Evolutionary conservation across 306 rosid species (phyloP), one percentile per base, ranked within the genome.

Genomic region (Mimosa bimucronata): DNA sequence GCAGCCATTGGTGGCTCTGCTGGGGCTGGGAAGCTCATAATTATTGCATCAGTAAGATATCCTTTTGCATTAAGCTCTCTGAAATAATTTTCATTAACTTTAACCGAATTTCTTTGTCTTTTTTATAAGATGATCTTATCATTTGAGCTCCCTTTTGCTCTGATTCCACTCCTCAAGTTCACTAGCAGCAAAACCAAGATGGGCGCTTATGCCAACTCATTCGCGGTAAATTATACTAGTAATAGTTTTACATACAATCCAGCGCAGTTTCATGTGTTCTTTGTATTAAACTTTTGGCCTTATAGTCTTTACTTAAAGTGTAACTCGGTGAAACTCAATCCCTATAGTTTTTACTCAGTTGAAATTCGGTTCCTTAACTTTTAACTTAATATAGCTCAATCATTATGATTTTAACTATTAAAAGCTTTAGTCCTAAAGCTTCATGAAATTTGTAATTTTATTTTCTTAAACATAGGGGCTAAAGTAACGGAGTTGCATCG

Each of bases 81-180:
- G 48, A 72, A 52, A 31, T 28, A 25, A 30, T 58, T 66, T 71
- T 62, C 29, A 70, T 66, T n/a, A 40, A 76, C 23, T 41, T 74
- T 31, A n/a, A n/a, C n/a, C n/a, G n/a, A n/a, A n/a, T n/a, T n/a
- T 69, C 18, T 60, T 68, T 80, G 16, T 76, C 57, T 87, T 55
- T 66, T 75, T 76, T 77, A 79, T 73, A 90, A 95, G 99, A 93
- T 95, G 99, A 95, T 95, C 80, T 80, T 95, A 84, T 95, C 99
- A 57, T 95, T 95, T 88, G 98, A 90, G 85, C 97, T 95, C 69
- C 98, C 99, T 66, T 95, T 95, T 67, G 98, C 98, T 83, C 88
- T 95, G 71, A 83, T 95, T 82, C 98, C 98, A 21, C 99, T 95
- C 80, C 93, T 95, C 85, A 95, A 95, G 88, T 95, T 95, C 83